These are phyloP conservation scores for Alopecurus myosuroides DNA, from an alignment of 176 grass and related monocot species.

Conservation along the genomic window DNA sequence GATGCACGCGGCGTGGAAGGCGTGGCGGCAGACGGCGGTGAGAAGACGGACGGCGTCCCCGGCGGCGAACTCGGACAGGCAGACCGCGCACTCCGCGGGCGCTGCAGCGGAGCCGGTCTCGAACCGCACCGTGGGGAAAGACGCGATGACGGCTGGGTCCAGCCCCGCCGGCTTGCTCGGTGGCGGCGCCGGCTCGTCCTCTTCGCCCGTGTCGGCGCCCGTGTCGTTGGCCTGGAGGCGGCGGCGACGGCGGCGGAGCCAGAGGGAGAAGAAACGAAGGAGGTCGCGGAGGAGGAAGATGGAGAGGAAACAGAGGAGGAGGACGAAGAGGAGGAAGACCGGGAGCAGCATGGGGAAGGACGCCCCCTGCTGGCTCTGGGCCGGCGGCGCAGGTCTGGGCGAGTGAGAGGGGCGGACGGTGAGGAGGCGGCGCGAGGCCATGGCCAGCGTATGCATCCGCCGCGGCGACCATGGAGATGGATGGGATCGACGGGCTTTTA, in stretches of 20 bases:
- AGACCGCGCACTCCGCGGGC: conserved; percentile 53
- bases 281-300: conserved; percentile 60
- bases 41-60: conserved; percentile 54
- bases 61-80: conserved; percentile 46
- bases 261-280: conserved; percentile 57
- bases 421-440: conserved; percentile 22
- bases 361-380: not conserved
- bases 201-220: not conserved
- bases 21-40: conserved; percentile 54
- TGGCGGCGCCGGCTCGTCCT: not conserved
- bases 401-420: not conserved
- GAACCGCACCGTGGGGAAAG: conserved; percentile 39
- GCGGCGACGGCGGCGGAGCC: conserved; percentile 35
- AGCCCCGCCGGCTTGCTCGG: conserved; percentile 35
- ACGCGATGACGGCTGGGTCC: conserved; percentile 39
- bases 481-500: conserved; percentile 3
- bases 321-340: conserved; percentile 44
- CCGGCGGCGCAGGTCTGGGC: not conserved
- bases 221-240: not conserved
- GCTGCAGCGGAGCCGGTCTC: not conserved
- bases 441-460: conserved; percentile 26
- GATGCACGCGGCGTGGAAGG: conserved; percentile 56
- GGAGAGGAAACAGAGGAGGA: conserved; percentile 59
- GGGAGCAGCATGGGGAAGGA: conserved; percentile 48
- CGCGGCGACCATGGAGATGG: not conserved